Percentiles rank a stretch among this genome's conserved stretches.
These are phyloP conservation scores for Mycosarcoma mackinlayi DNA, from an alignment of 1,284 basidiomycete species.

Conservation along the genomic window DNA sequence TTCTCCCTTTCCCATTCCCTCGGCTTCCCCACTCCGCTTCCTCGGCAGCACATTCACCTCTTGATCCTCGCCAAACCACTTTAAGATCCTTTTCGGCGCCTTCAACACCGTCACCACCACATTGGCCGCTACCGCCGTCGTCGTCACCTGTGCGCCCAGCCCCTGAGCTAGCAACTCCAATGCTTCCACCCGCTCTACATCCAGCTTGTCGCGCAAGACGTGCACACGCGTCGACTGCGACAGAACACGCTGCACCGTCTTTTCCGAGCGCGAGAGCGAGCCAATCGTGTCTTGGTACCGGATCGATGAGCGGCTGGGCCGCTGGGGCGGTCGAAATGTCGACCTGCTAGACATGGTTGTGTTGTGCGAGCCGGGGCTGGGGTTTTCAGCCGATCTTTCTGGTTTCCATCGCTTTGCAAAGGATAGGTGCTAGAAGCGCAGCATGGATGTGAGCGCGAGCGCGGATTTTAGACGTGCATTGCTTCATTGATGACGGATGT, in stretches of 20 bases:
- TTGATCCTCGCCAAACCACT: slow-evolving; percentile 23
- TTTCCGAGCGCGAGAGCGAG: slow-evolving; percentile 20
- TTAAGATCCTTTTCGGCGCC: slow-evolving; percentile 40
- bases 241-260: slow-evolving; percentile 13
- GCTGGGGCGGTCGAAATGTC: not conserved
- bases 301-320: not conserved
- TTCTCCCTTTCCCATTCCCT: not conserved
- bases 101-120: slow-evolving; percentile 34
- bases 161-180: slow-evolving; percentile 19
- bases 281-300: slow-evolving; percentile 38
- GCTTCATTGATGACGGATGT: too few relatives aligned
- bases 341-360: slow-evolving; percentile 4
- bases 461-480: too few relatives aligned
- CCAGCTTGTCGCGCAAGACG: slow-evolving; percentile 42
- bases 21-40: too few relatives aligned
- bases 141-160: slow-evolving; percentile 42
- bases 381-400: too few relatives aligned
- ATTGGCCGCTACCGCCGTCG: slow-evolving; percentile 19
- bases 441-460: too few relatives aligned
- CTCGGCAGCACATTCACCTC: too few relatives aligned
- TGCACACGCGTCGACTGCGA: slow-evolving; percentile 43
- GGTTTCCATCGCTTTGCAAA: too few relatives aligned
- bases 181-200: not conserved
- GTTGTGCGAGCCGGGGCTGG: too few relatives aligned
- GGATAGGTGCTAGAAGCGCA: too few relatives aligned